Evolutionary conservation across 2,329 filamentous ascomycete genomes (phyloP).

Genomic region (Leptodontidium sp.): DNA sequence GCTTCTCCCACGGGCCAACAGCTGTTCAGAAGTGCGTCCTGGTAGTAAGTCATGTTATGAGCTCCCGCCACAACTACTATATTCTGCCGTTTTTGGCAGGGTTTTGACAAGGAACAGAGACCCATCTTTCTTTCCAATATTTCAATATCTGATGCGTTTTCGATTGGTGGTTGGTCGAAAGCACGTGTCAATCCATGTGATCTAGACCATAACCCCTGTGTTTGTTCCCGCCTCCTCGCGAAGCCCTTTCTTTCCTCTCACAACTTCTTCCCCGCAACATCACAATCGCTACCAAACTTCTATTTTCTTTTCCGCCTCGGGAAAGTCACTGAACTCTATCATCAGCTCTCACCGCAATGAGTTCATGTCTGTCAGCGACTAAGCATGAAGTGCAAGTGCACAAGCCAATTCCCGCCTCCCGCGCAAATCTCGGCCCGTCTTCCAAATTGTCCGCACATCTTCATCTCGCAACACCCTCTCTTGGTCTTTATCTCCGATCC

Average conservation of each 20-base stretch:
- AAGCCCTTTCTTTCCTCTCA: constrained; percentile 13
- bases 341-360: constrained; percentile 2
- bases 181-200: constrained; percentile 28
- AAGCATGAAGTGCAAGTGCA: constrained; percentile 8
- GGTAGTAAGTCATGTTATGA: constrained; percentile 23
- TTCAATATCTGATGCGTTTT: not conserved
- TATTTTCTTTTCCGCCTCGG: not conserved
- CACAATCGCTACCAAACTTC: constrained; percentile 23
- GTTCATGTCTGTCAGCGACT: not conserved
- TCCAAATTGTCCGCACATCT: constrained; percentile 20
- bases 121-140: constrained; percentile 13
- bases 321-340: not conserved
- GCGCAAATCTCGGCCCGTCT: constrained; percentile 21
- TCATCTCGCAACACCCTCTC: constrained; percentile 18
- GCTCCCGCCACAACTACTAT: constrained; percentile 26
- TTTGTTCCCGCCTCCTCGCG: constrained; percentile 7
- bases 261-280: constrained; percentile 7
- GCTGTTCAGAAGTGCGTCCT: constrained; percentile 15
- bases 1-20: constrained; percentile 12
- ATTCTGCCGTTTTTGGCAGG: not conserved
- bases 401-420: not conserved
- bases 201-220: constrained; percentile 9
- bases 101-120: constrained; percentile 22
- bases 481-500: constrained; percentile 19
- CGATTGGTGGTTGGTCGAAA: not conserved